These are phyloP conservation scores for Carallia pectinifolia DNA, from an alignment of 345 rosid genomes.

Conservation along the genomic window DNA sequence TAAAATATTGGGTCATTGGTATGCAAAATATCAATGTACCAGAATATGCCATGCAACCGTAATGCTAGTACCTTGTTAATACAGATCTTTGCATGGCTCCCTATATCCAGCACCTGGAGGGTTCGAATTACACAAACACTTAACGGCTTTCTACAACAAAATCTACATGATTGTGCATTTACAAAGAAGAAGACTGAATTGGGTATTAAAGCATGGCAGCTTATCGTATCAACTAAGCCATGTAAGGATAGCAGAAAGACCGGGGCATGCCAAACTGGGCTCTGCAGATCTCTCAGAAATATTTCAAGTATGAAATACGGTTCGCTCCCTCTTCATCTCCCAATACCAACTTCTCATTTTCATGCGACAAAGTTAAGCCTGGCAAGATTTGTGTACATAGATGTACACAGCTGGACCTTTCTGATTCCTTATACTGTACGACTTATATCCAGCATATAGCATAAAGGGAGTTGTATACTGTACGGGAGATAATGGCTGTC, in stretches of 20 bases:
- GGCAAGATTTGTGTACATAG: not conserved
- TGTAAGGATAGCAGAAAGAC: not conserved
- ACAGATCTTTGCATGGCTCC: not conserved
- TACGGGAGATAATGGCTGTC: not conserved
- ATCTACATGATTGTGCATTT: not conserved
- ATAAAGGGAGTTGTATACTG: not conserved
- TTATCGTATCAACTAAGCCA: not conserved
- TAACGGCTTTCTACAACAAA: not conserved
- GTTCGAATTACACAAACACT: not conserved
- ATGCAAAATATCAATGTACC: not conserved
- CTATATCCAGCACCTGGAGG: not conserved
- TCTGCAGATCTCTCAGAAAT: not conserved
- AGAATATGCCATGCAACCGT: not conserved
- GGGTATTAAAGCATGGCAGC: not conserved
- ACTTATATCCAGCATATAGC: constrained; percentile 8
- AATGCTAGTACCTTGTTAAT: not conserved
- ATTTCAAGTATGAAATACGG: not conserved
- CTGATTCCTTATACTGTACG: not conserved
- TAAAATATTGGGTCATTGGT: no score
- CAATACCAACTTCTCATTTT: constrained; percentile 1
- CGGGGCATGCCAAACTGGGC: not conserved
- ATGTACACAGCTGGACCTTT: constrained; percentile 1
- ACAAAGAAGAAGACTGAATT: not conserved
- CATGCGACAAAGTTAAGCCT: not conserved
- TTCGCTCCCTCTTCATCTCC: not conserved